phyloP scores from a whole-genome alignment of 352 stramenopile genomes.

The Thraustochytrium sp. region DNA sequence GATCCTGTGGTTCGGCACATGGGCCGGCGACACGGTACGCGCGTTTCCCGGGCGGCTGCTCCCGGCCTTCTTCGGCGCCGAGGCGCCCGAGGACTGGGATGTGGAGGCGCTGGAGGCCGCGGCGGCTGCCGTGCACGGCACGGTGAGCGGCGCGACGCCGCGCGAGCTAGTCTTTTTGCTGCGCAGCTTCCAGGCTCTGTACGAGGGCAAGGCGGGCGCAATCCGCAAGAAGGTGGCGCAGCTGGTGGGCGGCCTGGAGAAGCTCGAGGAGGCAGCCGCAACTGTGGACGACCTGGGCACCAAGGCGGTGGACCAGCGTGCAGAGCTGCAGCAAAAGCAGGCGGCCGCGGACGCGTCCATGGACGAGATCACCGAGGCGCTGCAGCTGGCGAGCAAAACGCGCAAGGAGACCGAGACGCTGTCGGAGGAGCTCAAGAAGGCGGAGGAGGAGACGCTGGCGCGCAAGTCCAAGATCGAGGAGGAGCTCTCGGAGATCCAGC shows the following conservation, averaged over 20 bases:
- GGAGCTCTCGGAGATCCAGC: conserved; percentile 80
- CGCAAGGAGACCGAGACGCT: conserved; percentile 81
- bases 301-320: conserved; percentile 77
- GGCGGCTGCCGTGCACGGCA: conserved; percentile 50
- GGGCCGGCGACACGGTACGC: conserved; percentile 66
- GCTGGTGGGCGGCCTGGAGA: conserved; percentile 76
- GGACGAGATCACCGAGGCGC: conserved; percentile 86
- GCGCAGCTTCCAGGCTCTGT: conserved; percentile 66
- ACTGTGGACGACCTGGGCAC: conserved; percentile 82
- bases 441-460: conserved; percentile 66
- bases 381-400: conserved; percentile 75
- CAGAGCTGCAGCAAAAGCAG: conserved; percentile 75
- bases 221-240: conserved; percentile 76
- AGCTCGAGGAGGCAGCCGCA: conserved; percentile 76
- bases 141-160: conserved; percentile 58
- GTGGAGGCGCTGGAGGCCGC: not conserved
- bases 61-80: conserved; percentile 47
- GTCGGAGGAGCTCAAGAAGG: not conserved
- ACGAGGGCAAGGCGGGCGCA: conserved; percentile 68
- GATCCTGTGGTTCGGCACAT: conserved; percentile 88
- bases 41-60: conserved; percentile 67
- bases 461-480: conserved; percentile 84
- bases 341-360: conserved; percentile 82
- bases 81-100: conserved; percentile 21
- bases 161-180: conserved; percentile 77